Conservation (phyloP, 768 basidiomycete genomes). For the Russula lepida region DNA sequence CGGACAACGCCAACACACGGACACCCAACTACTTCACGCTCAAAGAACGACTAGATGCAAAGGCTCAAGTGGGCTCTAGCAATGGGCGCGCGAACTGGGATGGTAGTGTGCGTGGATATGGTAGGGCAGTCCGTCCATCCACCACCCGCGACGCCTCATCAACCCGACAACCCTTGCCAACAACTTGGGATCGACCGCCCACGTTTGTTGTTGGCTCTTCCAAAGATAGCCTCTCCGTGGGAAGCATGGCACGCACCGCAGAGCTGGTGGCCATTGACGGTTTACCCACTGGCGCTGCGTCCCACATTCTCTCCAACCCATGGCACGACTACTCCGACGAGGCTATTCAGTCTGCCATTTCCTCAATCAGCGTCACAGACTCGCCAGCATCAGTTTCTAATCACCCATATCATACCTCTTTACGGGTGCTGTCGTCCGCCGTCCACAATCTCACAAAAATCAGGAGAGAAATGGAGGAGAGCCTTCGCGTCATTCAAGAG, state of each 20-base stretch:
- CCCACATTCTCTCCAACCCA: slow-evolving; percentile 51
- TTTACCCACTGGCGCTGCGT: slow-evolving; percentile 23
- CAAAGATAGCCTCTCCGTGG: slow-evolving; percentile 5
- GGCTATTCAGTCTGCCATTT: slow-evolving; percentile 56
- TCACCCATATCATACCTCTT: slow-evolving; percentile 57
- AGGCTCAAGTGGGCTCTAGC: slow-evolving; percentile 26
- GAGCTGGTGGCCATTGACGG: slow-evolving; percentile 12
- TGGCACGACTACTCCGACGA: slow-evolving; percentile 80
- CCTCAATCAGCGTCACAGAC: slow-evolving; percentile 38
- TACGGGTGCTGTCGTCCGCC: slow-evolving; percentile 64
- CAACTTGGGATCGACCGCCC: slow-evolving; percentile 31
- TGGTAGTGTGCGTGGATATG: slow-evolving; percentile 50
- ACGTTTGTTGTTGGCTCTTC: slow-evolving; percentile 20
- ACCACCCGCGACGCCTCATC: slow-evolving; percentile 29
- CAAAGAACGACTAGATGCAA: slow-evolving; percentile 52
- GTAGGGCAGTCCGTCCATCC: slow-evolving; percentile 32
- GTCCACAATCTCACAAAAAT: slow-evolving; percentile 48
- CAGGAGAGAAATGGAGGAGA: slow-evolving; percentile 58
- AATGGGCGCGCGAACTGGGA: slow-evolving; percentile 34
- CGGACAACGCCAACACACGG: slow-evolving; percentile 23
- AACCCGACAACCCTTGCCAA: slow-evolving; percentile 30
- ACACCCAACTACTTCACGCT: slow-evolving; percentile 51
- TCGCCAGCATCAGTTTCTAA: slow-evolving; percentile 38
- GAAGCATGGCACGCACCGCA: background rate
- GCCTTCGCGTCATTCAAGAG: slow-evolving; percentile 43